phyloP scores from a whole-genome alignment of 2,329 filamentous ascomycete species.

The Apiospora sp. region DNA sequence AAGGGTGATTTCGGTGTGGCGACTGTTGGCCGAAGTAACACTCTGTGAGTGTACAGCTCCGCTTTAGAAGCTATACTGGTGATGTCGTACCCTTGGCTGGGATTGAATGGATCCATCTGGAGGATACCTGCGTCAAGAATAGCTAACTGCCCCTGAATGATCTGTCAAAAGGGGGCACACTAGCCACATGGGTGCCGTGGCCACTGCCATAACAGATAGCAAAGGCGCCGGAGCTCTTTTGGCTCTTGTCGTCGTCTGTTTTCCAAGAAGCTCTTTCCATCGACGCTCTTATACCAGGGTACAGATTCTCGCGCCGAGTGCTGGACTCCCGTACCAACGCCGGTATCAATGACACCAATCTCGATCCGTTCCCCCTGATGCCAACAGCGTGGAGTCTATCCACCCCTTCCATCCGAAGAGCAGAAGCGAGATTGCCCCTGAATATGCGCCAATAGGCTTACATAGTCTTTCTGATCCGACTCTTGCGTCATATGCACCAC shows the following conservation, averaged over 20 bases:
- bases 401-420: conserved; percentile 14
- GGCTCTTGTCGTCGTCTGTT: conserved; percentile 29
- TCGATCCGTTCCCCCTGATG: conserved; percentile 31
- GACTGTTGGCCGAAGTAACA: conserved; percentile 23
- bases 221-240: conserved; percentile 27
- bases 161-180: conserved; percentile 6
- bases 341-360: conserved; percentile 34
- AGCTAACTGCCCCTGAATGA: background rate
- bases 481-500: background rate
- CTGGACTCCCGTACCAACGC: conserved; percentile 31
- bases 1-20: background rate
- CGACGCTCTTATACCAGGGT: conserved; percentile 30
- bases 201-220: conserved; percentile 23
- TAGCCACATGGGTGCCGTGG: conserved; percentile 32
- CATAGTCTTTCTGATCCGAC: background rate
- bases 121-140: background rate
- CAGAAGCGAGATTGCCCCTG: conserved; percentile 15
- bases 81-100: conserved; percentile 10
- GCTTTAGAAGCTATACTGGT: conserved; percentile 32
- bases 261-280: conserved; percentile 26
- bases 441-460: background rate
- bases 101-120: background rate
- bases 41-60: conserved; percentile 29
- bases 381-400: conserved; percentile 31
- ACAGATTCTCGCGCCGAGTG: conserved; percentile 30